Base-by-base conservation (phyloP, 768 basidiomycete species). In the Dendrothele bispora region DNA sequence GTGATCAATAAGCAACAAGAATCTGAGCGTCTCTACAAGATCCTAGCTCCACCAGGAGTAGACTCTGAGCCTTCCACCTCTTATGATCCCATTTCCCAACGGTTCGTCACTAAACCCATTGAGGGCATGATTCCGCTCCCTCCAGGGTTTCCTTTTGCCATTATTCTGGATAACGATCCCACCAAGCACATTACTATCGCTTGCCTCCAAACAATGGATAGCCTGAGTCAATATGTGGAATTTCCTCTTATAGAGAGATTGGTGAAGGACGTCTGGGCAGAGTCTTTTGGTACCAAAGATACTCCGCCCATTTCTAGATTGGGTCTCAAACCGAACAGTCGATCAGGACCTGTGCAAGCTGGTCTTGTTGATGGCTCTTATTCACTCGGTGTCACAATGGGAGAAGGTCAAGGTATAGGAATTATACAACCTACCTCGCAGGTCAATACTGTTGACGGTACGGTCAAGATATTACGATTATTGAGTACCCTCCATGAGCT, bases 351-450 rank as follows among this genome's bases (percentile, higher is more conserved):
- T 11, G 14, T 24, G 8, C 7, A 39, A 26, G 12, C 12, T 1
- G 28, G 18, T 0, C 18, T 11, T 2, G 46, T 37, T 2, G 54
- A 55, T 26, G 54, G 54, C 1, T 55, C 50, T 1, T 55, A 30
- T 25, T 50, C 45, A 24, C 39, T 55, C 11, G 54, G 46, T 7
- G 43, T 47, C 0, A 55, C 50, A 15, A 41, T 39, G 37, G 50
- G 50, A 1, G 53, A 56, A 27, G 55, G 55, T 3, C 40, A 51
- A 22, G 55, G 55, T 0, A 6, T 21, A 22, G 53, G 53, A 1
- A n/a, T 25, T 3, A 46, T 44, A 17, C 20, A 38, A 28, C 53
- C 53, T 25, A 53, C 55, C 1, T 43, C 48, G 15, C 55, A 56
- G 25, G 39, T 44, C 4, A 42, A 49, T n/a, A 52, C 40, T 14